Evolutionary conservation across 345 rosid species (phyloP).

Genomic region (Raphanus raphanistrum): DNA sequence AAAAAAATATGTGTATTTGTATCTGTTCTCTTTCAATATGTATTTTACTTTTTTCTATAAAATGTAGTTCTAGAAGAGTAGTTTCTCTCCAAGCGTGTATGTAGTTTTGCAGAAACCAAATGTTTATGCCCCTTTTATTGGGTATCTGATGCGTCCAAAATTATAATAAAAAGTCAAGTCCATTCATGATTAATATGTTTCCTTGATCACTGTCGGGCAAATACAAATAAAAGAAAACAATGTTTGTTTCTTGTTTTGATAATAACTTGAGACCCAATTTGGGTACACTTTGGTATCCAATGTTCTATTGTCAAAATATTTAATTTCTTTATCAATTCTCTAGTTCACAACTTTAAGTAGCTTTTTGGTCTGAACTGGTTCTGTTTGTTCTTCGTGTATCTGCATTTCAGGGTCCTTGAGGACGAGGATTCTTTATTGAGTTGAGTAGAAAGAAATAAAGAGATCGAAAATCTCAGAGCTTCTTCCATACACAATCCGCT

Average conservation of each 20-base stretch:
- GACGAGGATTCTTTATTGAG: conserved; percentile 2
- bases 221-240: neutral
- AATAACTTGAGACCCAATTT: conserved; percentile 7
- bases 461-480: neutral
- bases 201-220: conserved; percentile 24
- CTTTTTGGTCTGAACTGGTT: conserved; percentile 13
- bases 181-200: conserved; percentile 31
- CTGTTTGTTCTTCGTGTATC: conserved; percentile 22
- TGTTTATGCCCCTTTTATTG: neutral
- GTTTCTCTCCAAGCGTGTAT: neutral
- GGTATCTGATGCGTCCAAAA: neutral
- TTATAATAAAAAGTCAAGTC: conserved; percentile 1
- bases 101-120: neutral
- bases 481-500: too few relatives aligned
- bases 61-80: neutral
- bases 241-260: conserved; percentile 14
- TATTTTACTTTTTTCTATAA: neutral
- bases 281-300: conserved; percentile 25
- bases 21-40: neutral
- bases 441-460: neutral
- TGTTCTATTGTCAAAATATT: conserved; percentile 4
- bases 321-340: neutral
- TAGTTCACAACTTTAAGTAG: neutral
- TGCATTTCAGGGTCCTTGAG: conserved; percentile 24
- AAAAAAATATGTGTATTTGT: neutral